phyloP scores from a whole-genome alignment of 768 basidiomycete genomes.

The Cystofilobasidium capitatum region DNA sequence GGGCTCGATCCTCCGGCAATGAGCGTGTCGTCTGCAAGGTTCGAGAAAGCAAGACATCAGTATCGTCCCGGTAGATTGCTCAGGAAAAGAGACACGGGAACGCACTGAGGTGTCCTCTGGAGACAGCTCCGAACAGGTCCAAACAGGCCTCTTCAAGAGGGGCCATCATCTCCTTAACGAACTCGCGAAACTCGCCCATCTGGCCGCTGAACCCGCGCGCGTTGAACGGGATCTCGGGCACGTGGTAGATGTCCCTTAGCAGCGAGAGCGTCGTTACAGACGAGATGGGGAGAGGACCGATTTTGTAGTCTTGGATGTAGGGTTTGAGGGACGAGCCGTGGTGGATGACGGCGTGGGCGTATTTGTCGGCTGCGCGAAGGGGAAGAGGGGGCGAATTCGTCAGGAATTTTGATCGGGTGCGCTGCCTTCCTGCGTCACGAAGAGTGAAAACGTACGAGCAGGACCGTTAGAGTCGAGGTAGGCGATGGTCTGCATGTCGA shows the following conservation, averaged over 20 bases:
- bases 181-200: not conserved
- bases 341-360: conserved; percentile 7
- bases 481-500: conserved; percentile 38
- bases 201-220: not conserved
- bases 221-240: conserved; percentile 44
- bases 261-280: conserved; percentile 38
- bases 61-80: not conserved
- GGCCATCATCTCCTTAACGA: conserved; percentile 1
- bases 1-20: conserved; percentile 9
- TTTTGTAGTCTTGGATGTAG: conserved; percentile 49
- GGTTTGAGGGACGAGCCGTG: conserved; percentile 10
- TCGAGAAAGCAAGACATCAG: not conserved
- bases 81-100: not conserved
- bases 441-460: conserved; percentile 34
- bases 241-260: conserved; percentile 50
- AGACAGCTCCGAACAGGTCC: conserved; percentile 46
- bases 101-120: conserved; percentile 1
- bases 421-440: too few relatives aligned
- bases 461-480: conserved; percentile 43
- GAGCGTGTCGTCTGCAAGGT: conserved; percentile 3
- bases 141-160: conserved; percentile 30
- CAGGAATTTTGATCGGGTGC: not conserved
- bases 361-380: conserved; percentile 1
- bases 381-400: not conserved
- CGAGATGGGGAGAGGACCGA: conserved; percentile 52